Evolutionary conservation across 306 rosid genomes (phyloP), one percentile per base, ranked within the genome.

Genomic region (Prunus fruticosa): DNA sequence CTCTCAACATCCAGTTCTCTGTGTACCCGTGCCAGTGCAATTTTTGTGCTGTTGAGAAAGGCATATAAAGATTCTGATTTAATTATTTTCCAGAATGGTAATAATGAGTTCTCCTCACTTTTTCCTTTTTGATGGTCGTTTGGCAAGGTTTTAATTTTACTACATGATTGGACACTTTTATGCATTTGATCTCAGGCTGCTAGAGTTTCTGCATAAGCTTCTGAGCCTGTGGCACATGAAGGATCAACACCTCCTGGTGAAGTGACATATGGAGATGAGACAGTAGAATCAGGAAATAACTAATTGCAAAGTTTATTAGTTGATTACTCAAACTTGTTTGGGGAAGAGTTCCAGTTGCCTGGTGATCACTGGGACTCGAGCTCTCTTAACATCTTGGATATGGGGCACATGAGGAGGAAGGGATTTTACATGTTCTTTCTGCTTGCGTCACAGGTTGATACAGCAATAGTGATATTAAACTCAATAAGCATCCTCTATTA

Each of bases 351-450:
- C 81, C 80, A 49, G 73, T 79, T 88, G 72, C 91, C 84, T 61
- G 97, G 84, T 80, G 90, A 89, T 80, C 89, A 78, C 19, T 91
- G 91, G 91, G 92, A 89, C 83, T 82, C 82, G 76, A 88, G 89
- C 88, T 88, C 86, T 84, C 88, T 88, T 65, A 93, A 85, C 82
- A 80, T 88, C 78, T 73, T 93, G 80, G 98, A 93, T 85, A 57
- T 91, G 96, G 85, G 50, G 96, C 91, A 7, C n/a, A n/a, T n/a
- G 96, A 89, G 78, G 98, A 93, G 83, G 98, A 93, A 84, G 97
- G 97, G 80, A 84, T 93, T 81, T 77, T 91, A 72, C 97, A 93
- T 50, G 86, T 93, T 82, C 93, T 93, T 74, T 93, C 84, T 89
- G 91, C 92, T 79, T 81, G 97, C 96, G 30, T 89, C 97, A 43